Evolutionary conservation across 768 basidiomycete species (phyloP).

Genomic region (Clitopilus passeckerianus): DNA sequence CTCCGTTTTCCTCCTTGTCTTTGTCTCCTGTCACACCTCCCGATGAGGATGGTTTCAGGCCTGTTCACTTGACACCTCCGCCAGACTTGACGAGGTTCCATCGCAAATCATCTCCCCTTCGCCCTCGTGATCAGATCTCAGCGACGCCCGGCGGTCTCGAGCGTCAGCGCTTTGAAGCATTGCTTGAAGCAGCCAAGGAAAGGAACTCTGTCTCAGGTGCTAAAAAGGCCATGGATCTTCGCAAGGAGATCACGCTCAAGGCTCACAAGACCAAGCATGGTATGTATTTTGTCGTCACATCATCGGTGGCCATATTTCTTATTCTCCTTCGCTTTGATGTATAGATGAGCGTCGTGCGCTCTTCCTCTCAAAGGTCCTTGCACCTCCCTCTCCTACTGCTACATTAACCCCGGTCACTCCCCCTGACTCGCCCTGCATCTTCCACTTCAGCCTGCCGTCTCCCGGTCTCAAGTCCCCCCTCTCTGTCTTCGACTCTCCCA

Average conservation of each 20-base stretch:
- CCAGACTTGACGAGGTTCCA: conserved; percentile 38
- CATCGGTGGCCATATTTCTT: not conserved
- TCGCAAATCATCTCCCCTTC: conserved; percentile 47
- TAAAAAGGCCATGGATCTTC: conserved; percentile 53
- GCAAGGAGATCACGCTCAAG: conserved; percentile 71
- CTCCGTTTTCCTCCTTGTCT: conserved; percentile 44
- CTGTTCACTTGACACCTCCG: conserved; percentile 54
- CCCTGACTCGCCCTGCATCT: conserved; percentile 65
- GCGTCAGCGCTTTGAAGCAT: conserved; percentile 54
- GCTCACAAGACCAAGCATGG: conserved; percentile 72
- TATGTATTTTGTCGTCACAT: conserved; percentile 24
- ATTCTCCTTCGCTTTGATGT: not conserved
- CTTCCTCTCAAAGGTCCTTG: conserved; percentile 70
- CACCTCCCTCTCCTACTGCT: conserved; percentile 60
- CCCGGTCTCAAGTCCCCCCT: conserved; percentile 62
- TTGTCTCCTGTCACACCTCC: conserved; percentile 17
- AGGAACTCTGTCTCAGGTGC: conserved; percentile 38
- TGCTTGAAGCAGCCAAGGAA: conserved; percentile 59
- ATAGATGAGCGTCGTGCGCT: conserved; percentile 71
- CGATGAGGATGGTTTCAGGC: conserved; percentile 50
- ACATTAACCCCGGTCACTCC: conserved; percentile 56
- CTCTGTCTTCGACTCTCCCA: conserved; percentile 41
- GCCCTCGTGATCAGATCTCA: conserved; percentile 28
- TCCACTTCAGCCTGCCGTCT: conserved; percentile 66
- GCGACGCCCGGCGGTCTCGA: conserved; percentile 49